These are phyloP conservation scores for Clonostachys solani DNA, from an alignment of 2,329 filamentous ascomycete genomes.

Conservation along the genomic window DNA sequence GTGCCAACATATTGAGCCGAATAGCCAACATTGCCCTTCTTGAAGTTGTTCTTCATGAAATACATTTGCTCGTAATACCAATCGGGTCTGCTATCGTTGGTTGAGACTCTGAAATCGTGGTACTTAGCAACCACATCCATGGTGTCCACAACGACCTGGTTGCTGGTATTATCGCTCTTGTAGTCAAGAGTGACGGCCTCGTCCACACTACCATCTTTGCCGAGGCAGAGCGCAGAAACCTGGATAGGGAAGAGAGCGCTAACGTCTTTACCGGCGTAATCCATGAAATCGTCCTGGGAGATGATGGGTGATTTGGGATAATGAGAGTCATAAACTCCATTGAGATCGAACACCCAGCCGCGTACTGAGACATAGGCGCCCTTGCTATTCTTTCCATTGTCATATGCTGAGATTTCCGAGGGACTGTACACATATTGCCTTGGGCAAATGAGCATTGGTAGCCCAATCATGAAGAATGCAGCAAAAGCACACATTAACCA, in stretches of 20 bases:
- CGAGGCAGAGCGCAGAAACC: constrained; percentile 86
- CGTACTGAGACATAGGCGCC: constrained; percentile 75
- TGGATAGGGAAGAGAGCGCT: constrained; percentile 89
- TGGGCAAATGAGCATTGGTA: constrained; percentile 86
- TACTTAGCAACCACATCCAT: constrained; percentile 74
- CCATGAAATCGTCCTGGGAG: constrained; percentile 58
- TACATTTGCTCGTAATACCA: constrained; percentile 93
- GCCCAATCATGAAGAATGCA: constrained; percentile 85
- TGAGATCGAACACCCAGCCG: constrained; percentile 83
- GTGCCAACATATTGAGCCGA: constrained; percentile 71
- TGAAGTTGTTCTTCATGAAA: constrained; percentile 71
- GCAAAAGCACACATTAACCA: constrained; percentile 79
- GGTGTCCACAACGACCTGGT: constrained; percentile 58
- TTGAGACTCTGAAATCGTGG: constrained; percentile 88
- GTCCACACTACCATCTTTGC: constrained; percentile 60
- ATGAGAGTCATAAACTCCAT: constrained; percentile 67
- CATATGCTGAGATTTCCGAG: constrained; percentile 66
- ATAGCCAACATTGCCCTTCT: constrained; percentile 85
- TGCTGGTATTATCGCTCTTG: constrained; percentile 69
- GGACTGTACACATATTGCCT: constrained; percentile 84
- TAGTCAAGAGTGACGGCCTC: constrained; percentile 81
- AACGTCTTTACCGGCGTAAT: constrained; percentile 86
- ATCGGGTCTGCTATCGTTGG: constrained; percentile 76
- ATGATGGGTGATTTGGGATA: constrained; percentile 52
- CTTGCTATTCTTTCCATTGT: constrained; percentile 63